Evolutionary conservation across 106 monocot species (phyloP).

Genomic region (Allium sativum): DNA sequence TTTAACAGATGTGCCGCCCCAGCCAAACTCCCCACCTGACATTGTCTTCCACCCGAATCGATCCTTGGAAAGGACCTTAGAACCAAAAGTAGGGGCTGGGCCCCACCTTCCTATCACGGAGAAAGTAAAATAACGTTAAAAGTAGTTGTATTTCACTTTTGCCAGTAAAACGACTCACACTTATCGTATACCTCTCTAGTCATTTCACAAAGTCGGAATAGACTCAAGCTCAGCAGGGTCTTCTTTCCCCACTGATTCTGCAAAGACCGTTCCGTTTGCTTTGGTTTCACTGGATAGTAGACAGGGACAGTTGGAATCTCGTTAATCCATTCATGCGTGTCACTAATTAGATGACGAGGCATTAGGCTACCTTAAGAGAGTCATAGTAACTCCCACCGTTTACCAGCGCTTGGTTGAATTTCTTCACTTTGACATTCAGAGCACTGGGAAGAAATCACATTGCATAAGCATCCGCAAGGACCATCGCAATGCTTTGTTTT

Average conservation of each 20-base stretch:
- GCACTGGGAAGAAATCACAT: constrained; percentile 81
- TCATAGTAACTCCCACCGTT: constrained; percentile 81
- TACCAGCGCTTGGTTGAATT: constrained; percentile 77
- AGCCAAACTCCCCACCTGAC: constrained; percentile 74
- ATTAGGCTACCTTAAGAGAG: constrained; percentile 94
- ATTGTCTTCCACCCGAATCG: constrained; percentile 64
- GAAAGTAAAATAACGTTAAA: constrained; percentile 9
- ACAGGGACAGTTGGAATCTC: too few relatives aligned
- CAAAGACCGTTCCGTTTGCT: too few relatives aligned
- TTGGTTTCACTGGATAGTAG: too few relatives aligned
- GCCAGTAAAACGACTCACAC: background rate
- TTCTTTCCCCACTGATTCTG: too few relatives aligned
- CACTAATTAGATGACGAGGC: too few relatives aligned
- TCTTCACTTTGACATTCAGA: constrained; percentile 82
- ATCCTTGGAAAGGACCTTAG: background rate
- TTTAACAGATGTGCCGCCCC: constrained; percentile 65
- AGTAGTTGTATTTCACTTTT: constrained; percentile 3
- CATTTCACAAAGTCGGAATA: too few relatives aligned
- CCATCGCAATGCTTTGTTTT: constrained; percentile 63
- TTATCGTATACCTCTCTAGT: constrained; percentile 12
- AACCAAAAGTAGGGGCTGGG: constrained; percentile 14
- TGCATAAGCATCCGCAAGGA: constrained; percentile 60
- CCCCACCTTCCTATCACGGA: constrained; percentile 8
- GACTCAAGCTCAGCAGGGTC: too few relatives aligned
- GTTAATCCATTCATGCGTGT: too few relatives aligned